Base-by-base conservation (phyloP, 768 basidiomycete species). In the Asterophora parasitica region DNA sequence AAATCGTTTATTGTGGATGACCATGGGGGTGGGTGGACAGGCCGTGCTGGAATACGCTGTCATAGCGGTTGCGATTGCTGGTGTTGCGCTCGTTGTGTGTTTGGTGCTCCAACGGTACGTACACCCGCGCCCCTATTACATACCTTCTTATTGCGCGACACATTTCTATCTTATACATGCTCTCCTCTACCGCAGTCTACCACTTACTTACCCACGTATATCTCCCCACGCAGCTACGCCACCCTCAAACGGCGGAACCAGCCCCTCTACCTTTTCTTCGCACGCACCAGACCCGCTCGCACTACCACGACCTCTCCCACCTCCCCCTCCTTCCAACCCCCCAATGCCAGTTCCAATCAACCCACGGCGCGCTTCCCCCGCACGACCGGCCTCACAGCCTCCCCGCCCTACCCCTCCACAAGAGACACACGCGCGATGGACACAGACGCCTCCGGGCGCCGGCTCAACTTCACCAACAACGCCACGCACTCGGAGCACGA, bases 381-480 rank as follows among this genome's bases (percentile, higher is more conserved):
- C 23, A 60, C 54, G 13, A 58, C 48, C 26, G 58, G 40, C 55
- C 50, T 63, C 58, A 40, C 52, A 57, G n/a, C 59, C 48, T 9
- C 56, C 52, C 52, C 61, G 9, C 46, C 49, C 9, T 46, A 46
- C 46, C 48, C 52, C 16, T 45, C n/a, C n/a, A 53, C 37, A 52
- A 55, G 34, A 61, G 58, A 30, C 60, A 59, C 7, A 60, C 67
- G 2, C 64, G 52, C 34, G 70, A 69, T 57, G 0, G 74, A 76
- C 50, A 64, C 61, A 0, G 76, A 76, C 51, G 62, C 56, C 13
- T 54, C 52, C 7, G 77, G 77, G 12, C 68, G 77, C 40, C 60
- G 75, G 11, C 28, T 55, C 32, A 17, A 42, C 23, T 23, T 23
- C 23, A 23, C 23, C 23, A 23, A 23, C 23, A 23, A 23, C 23